These are phyloP conservation scores for Jaminaea rosea DNA, from an alignment of 1,284 basidiomycete species.

Conservation along the genomic window DNA sequence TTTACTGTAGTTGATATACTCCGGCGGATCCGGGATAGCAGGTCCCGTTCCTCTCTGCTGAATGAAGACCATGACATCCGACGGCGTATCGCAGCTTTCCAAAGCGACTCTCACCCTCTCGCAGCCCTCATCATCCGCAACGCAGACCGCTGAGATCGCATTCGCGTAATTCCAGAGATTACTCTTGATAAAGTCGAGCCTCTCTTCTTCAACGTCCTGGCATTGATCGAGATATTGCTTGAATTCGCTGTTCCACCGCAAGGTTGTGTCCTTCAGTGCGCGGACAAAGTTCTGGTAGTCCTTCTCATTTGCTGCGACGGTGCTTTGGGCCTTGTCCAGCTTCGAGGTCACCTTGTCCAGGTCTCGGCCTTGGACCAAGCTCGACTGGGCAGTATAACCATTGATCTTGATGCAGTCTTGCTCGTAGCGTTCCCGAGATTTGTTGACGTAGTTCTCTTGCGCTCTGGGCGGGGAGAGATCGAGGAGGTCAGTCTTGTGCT, in stretches of 20 bases:
- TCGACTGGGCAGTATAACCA: slow-evolving; percentile 84
- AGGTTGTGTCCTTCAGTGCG: slow-evolving; percentile 68
- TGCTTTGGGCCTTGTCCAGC: slow-evolving; percentile 78
- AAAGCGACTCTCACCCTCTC: slow-evolving; percentile 42
- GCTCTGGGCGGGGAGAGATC: no score
- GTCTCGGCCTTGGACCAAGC: slow-evolving; percentile 85
- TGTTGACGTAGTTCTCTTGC: slow-evolving; percentile 40
- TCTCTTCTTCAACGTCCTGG: slow-evolving; percentile 90
- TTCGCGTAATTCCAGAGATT: slow-evolving; percentile 95
- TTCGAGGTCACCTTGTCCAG: slow-evolving; percentile 81
- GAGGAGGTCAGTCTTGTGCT: no score
- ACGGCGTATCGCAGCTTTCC: slow-evolving; percentile 36
- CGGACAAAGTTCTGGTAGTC: slow-evolving; percentile 83
- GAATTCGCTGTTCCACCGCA: slow-evolving; percentile 90
- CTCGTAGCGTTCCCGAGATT: slow-evolving; percentile 87
- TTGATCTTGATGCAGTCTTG: slow-evolving; percentile 89
- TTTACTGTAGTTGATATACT: slow-evolving; percentile 45
- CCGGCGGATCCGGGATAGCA: slow-evolving; percentile 40
- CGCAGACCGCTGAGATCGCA: slow-evolving; percentile 86
- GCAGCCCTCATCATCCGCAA: slow-evolving; percentile 72
- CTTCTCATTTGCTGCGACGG: slow-evolving; percentile 64
- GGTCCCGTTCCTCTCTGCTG: slow-evolving; percentile 40
- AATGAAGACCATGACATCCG: slow-evolving; percentile 40
- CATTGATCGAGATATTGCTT: slow-evolving; percentile 59
- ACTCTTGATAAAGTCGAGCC: slow-evolving; percentile 86